Percentiles rank a stretch among this genome's conserved stretches.
Evolutionary conservation across 1,284 basidiomycete species (phyloP).

Genomic region (Phellopilus nigrolimitatus): DNA sequence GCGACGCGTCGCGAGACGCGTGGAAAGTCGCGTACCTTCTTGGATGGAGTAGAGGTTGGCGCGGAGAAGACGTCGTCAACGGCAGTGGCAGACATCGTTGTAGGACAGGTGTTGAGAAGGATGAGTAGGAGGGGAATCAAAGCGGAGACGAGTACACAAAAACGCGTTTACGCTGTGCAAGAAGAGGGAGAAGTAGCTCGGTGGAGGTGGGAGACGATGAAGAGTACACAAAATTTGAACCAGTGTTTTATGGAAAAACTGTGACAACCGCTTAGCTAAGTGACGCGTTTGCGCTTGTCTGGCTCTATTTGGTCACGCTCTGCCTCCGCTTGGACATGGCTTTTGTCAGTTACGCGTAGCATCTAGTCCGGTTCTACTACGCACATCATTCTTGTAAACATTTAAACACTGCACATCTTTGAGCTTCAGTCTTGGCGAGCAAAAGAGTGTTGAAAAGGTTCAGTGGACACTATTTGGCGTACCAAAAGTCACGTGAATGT

Average conservation of each 20-base stretch:
- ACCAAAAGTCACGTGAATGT: not conserved
- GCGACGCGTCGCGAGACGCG: conserved; percentile 1
- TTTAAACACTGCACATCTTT: too few relatives aligned
- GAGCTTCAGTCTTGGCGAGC: not conserved
- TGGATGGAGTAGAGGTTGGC: conserved; percentile 21
- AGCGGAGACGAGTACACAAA: not conserved
- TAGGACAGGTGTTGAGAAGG: not conserved
- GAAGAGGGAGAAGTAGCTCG: not conserved
- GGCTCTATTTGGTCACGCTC: conserved; percentile 12
- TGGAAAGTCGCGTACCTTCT: conserved; percentile 17
- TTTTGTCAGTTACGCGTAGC: too few relatives aligned
- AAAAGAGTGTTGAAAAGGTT: not conserved
- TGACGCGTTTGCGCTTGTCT: conserved; percentile 17
- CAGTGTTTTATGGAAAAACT: not conserved
- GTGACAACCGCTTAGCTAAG: conserved; percentile 13
- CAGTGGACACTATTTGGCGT: too few relatives aligned
- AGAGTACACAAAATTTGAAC: conserved; percentile 1
- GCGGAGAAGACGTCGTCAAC: conserved; percentile 20
- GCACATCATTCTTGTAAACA: not conserved
- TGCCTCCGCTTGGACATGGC: too few relatives aligned
- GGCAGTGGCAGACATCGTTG: conserved; percentile 17
- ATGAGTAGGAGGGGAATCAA: not conserved
- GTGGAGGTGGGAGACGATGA: conserved; percentile 5
- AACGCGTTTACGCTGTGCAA: not conserved
- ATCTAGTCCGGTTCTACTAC: not conserved